These are phyloP conservation scores for Wakefieldia striispora DNA, from an alignment of 768 basidiomycete species.

Conservation along the genomic window DNA sequence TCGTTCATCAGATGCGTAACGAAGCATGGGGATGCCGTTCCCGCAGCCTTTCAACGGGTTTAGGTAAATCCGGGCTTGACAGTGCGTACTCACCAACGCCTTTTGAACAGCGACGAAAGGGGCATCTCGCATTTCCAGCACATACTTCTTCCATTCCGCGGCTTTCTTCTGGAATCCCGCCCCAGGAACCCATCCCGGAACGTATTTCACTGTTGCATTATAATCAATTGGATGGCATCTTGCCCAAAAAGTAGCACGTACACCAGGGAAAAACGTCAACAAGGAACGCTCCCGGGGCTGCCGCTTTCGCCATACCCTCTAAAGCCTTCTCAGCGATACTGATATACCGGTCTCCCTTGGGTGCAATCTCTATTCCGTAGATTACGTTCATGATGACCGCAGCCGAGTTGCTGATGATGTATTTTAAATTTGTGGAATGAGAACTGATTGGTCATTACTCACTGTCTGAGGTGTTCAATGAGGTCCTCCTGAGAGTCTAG, in stretches of 20 bases:
- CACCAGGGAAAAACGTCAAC: constrained; percentile 49
- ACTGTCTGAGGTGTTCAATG: constrained; percentile 51
- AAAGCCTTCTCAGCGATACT: constrained; percentile 51
- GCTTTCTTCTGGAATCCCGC: constrained; percentile 51
- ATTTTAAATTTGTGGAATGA: not conserved
- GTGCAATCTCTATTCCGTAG: constrained; percentile 47
- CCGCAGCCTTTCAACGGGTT: constrained; percentile 14
- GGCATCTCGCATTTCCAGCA: constrained; percentile 47
- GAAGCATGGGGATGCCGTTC: constrained; percentile 32
- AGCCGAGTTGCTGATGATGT: constrained; percentile 42
- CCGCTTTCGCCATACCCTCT: constrained; percentile 48
- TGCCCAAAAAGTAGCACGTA: constrained; percentile 11
- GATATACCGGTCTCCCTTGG: constrained; percentile 46
- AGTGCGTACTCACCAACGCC: constrained; percentile 34
- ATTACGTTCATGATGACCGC: constrained; percentile 53
- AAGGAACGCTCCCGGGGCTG: constrained; percentile 51
- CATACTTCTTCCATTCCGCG: constrained; percentile 46
- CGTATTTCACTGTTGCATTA: constrained; percentile 42
- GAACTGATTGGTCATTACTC: constrained; percentile 14
- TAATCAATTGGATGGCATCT: constrained; percentile 1
- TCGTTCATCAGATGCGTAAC: constrained; percentile 28
- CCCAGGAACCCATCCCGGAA: constrained; percentile 53
- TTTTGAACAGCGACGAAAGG: constrained; percentile 41
- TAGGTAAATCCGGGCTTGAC: not conserved
- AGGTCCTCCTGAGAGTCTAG: constrained; percentile 43